Evolutionary conservation across 495 filamentous ascomycete species (phyloP).

Genomic region (Platismatia glauca): DNA sequence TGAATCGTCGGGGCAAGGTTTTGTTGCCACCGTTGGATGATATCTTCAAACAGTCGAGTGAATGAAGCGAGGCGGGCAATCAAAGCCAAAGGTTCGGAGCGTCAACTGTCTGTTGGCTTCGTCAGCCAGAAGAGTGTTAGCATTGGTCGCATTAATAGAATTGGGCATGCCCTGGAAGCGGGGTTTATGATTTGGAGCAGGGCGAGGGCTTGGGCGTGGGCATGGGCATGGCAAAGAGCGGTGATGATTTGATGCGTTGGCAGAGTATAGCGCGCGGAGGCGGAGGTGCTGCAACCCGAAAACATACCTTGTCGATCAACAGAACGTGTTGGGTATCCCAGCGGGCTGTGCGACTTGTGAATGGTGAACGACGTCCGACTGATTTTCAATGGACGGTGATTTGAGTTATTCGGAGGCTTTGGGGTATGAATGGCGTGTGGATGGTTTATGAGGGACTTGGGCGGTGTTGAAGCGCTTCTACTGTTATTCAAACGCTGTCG

Average conservation of each 20-base stretch:
- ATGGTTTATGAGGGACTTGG: slow-evolving; percentile 18
- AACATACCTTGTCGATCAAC: slow-evolving; percentile 20
- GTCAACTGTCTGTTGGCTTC: slow-evolving; percentile 1
- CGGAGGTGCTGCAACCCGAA: slow-evolving; percentile 17
- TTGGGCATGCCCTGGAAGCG: not conserved
- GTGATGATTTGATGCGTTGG: slow-evolving; percentile 28
- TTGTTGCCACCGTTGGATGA: slow-evolving; percentile 2
- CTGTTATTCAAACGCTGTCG: slow-evolving; percentile 22
- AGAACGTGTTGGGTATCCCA: slow-evolving; percentile 3
- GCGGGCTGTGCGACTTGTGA: slow-evolving; percentile 7
- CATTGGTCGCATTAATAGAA: slow-evolving; percentile 12
- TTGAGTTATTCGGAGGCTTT: slow-evolving; percentile 10
- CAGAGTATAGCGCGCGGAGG: slow-evolving; percentile 25
- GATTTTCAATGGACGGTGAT: slow-evolving; percentile 5
- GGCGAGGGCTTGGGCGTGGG: slow-evolving; percentile 9
- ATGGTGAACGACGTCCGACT: slow-evolving; percentile 12
- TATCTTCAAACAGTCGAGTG: slow-evolving; percentile 6
- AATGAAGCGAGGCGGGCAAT: slow-evolving; percentile 8
- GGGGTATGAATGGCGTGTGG: slow-evolving; percentile 22
- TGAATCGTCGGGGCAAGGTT: slow-evolving; percentile 6
- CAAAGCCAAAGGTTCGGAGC: slow-evolving; percentile 1
- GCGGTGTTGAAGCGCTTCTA: slow-evolving; percentile 22
- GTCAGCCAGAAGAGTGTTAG: slow-evolving; percentile 14
- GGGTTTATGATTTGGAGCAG: slow-evolving; percentile 13
- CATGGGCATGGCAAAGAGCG: slow-evolving; percentile 19